These are phyloP conservation scores for Eucalyptus sideroxylon DNA, from an alignment of 345 rosid species.

Conservation along the genomic window DNA sequence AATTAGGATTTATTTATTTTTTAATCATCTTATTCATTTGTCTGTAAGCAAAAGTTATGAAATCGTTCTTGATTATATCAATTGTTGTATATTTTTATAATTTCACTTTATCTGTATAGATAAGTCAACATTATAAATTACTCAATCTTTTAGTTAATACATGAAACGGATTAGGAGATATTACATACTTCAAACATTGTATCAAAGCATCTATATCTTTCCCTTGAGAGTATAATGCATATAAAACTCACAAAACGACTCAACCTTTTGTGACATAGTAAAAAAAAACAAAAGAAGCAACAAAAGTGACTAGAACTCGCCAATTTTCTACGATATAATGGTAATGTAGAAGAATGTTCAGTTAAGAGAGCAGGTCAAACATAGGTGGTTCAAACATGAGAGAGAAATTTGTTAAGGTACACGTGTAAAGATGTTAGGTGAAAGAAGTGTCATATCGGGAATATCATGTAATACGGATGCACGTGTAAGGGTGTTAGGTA, in stretches of 20 bases:
- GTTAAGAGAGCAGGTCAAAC: background rate
- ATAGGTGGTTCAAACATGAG: background rate
- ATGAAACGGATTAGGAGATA: background rate
- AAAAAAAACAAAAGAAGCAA: background rate
- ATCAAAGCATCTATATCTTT: background rate
- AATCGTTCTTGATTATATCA: background rate
- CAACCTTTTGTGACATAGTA: background rate
- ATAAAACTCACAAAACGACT: background rate
- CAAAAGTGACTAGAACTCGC: background rate
- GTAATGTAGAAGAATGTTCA: background rate
- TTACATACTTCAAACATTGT: background rate
- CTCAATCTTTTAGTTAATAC: background rate
- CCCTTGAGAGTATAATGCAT: no score
- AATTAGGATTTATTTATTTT: background rate
- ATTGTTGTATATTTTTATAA: no score
- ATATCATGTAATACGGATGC: no score
- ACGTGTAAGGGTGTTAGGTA: background rate
- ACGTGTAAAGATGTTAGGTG: background rate
- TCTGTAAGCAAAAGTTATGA: background rate
- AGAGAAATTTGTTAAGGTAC: background rate
- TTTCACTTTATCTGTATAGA: background rate
- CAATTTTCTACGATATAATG: background rate
- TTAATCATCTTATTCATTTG: background rate
- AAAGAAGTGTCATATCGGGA: background rate
- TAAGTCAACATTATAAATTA: background rate